Evolutionary conservation across 208 protist species (phyloP).

Genomic region (Wallacemonas sp.): DNA sequence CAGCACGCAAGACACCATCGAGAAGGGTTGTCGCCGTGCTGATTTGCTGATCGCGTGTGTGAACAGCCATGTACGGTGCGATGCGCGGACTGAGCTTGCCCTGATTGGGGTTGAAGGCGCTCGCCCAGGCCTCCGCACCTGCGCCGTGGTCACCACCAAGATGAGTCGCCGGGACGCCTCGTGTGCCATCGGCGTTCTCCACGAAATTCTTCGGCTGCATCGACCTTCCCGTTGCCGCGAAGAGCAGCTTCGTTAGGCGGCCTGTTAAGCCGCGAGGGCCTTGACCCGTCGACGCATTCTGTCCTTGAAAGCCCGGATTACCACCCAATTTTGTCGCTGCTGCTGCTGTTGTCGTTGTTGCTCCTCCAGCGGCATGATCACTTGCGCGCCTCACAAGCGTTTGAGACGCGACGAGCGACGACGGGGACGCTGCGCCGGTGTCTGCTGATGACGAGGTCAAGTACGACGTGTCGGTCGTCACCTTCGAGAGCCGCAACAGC

Average conservation of each 20-base stretch:
- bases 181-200: too few species aligned
- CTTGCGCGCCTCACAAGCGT: too few species aligned
- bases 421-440: background rate
- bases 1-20: slow-evolving; percentile 35
- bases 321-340: background rate
- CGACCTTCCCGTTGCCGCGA: slow-evolving; percentile 35
- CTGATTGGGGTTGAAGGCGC: too few species aligned
- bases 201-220: slow-evolving; percentile 4
- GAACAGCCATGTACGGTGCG: slow-evolving; percentile 51
- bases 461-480: slow-evolving; percentile 30
- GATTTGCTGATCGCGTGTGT: slow-evolving; percentile 61
- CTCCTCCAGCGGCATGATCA: too few species aligned
- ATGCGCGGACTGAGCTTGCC: too few species aligned
- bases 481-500: slow-evolving; percentile 54
- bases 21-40: slow-evolving; percentile 38
- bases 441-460: too few species aligned
- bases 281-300: slow-evolving; percentile 12
- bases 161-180: too few species aligned
- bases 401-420: background rate
- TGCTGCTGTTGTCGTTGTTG: background rate
- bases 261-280: slow-evolving; percentile 38
- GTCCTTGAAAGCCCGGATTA: background rate
- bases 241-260: slow-evolving; percentile 39
- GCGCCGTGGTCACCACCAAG: too few species aligned
- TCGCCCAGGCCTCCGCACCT: too few species aligned